A percentile compares a stretch with the other conserved stretches of the same genome.
These are phyloP conservation scores for Candida sp. DNA, from an alignment of 1,139 yeast genomes.

Conservation along the genomic window DNA sequence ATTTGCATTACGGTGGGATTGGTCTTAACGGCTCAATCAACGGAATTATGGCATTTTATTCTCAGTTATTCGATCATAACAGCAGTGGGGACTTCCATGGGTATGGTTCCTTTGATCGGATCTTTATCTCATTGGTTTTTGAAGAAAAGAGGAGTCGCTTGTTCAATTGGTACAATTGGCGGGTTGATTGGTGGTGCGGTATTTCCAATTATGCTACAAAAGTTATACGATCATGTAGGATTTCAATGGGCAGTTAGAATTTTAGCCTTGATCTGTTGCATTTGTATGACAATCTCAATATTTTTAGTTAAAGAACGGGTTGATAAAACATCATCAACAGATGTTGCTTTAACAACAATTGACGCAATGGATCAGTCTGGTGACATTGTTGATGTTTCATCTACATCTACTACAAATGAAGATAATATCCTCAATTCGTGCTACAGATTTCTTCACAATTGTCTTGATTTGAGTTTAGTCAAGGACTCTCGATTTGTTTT, in stretches of 20 bases:
- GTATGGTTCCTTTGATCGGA: slow-evolving; percentile 59
- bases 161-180: slow-evolving; percentile 58
- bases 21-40: slow-evolving; percentile 51
- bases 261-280: slow-evolving; percentile 47
- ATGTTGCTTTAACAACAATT: slow-evolving; percentile 6
- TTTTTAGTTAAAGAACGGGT: slow-evolving; percentile 43
- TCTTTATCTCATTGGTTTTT: slow-evolving; percentile 63
- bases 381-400: neutral
- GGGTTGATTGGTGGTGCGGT: slow-evolving; percentile 63
- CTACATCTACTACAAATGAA: neutral
- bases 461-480: slow-evolving; percentile 26
- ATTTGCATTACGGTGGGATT: slow-evolving; percentile 45
- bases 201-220: slow-evolving; percentile 53
- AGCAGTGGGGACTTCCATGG: slow-evolving; percentile 55
- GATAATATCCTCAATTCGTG: neutral
- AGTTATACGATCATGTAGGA: slow-evolving; percentile 45
- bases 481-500: slow-evolving; percentile 36
- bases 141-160: slow-evolving; percentile 51
- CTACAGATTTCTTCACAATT: neutral
- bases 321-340: slow-evolving; percentile 15
- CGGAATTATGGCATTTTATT: slow-evolving; percentile 54
- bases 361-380: slow-evolving; percentile 20
- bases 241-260: slow-evolving; percentile 62
- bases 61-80: slow-evolving; percentile 53
- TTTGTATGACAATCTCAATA: slow-evolving; percentile 33